Percentiles rank a stretch among this genome's conserved stretches.
Evolutionary conservation across 1,284 basidiomycete species (phyloP).

Genomic region (Ganoderma lingzhi): DNA sequence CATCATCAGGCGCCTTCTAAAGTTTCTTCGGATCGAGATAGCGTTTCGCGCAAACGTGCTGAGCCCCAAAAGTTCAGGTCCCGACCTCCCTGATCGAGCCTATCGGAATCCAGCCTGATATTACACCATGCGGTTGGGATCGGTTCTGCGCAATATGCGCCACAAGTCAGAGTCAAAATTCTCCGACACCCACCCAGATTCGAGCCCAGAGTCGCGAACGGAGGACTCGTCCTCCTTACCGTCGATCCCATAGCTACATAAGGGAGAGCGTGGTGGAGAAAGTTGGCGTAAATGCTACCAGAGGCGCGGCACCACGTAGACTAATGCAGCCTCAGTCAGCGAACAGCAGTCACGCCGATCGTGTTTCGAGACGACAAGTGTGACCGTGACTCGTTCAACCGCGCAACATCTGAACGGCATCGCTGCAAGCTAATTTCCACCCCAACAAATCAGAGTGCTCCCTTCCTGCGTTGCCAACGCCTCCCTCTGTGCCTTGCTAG

Average conservation of each 20-base stretch:
- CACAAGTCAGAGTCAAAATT: conserved; percentile 25
- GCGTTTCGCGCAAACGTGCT: conserved; percentile 38
- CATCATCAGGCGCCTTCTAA: conserved; percentile 20
- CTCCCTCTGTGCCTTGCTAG: neutral
- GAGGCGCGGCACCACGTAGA: conserved; percentile 25
- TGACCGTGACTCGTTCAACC: conserved; percentile 36
- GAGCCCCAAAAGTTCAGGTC: conserved; percentile 35
- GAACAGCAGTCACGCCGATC: conserved; percentile 36
- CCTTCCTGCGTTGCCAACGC: conserved; percentile 11
- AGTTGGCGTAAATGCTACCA: conserved; percentile 30
- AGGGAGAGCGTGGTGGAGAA: conserved; percentile 1
- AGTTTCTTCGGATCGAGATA: conserved; percentile 40
- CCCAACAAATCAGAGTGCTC: conserved; percentile 30
- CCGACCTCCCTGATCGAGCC: conserved; percentile 34
- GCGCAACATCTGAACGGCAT: conserved; percentile 26
- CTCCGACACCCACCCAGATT: neutral
- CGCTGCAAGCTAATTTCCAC: conserved; percentile 33
- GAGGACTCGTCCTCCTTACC: neutral
- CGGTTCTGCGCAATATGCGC: conserved; percentile 15
- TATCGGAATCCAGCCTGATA: conserved; percentile 30
- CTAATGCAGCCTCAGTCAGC: conserved; percentile 14
- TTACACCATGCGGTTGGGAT: neutral
- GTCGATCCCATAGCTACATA: neutral
- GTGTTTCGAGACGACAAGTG: conserved; percentile 37
- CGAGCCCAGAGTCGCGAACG: neutral